phyloP scores from a whole-genome alignment of 176 grass and related monocot genomes.

The Raddia guianensis region DNA sequence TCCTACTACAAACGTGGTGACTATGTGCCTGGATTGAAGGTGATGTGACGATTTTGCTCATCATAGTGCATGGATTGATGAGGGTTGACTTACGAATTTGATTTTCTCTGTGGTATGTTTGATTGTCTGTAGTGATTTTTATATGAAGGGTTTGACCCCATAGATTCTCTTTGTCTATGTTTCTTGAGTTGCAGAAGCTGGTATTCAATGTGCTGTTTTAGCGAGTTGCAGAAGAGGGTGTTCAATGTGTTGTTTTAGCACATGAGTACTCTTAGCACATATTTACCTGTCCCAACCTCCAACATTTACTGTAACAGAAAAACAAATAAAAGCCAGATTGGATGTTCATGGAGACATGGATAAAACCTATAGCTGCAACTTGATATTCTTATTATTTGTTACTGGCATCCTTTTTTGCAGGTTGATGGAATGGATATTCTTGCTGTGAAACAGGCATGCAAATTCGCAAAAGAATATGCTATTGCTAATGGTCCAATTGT shows the following conservation, averaged over 20 bases:
- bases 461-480: constrained; percentile 88
- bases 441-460: constrained; percentile 97
- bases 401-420: constrained; percentile 40
- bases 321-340: background rate
- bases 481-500: constrained; percentile 88
- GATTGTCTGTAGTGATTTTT: constrained; percentile 12
- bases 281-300: constrained; percentile 14
- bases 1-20: constrained; percentile 97
- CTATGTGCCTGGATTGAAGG: constrained; percentile 96
- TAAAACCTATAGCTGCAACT: background rate
- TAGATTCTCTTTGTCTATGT: background rate
- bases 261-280: background rate
- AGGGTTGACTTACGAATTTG: constrained; percentile 3
- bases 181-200: background rate
- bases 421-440: constrained; percentile 98
- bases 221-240: background rate
- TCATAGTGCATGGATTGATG: constrained; percentile 13
- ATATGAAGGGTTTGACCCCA: background rate
- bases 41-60: constrained; percentile 11
- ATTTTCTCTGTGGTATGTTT: background rate
- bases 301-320: background rate
- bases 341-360: background rate
- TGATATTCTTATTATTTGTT: background rate
- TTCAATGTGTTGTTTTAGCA: background rate
- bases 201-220: background rate